A percentile compares a stretch with the other conserved stretches of the same genome.
phyloP scores from a whole-genome alignment of 208 protist genomes.

The Trypanosoma boissoni region DNA sequence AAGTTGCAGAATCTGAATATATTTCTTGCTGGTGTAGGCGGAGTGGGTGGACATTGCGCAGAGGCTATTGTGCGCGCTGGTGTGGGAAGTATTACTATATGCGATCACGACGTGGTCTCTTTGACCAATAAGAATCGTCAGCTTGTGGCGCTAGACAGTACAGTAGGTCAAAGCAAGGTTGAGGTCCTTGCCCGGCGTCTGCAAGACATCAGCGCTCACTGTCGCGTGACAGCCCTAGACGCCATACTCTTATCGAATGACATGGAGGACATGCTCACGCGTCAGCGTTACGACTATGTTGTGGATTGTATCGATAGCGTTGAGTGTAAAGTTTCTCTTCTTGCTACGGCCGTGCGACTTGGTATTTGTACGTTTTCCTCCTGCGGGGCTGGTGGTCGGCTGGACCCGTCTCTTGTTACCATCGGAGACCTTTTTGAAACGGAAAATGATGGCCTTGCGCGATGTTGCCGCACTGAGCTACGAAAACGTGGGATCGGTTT shows the following conservation, averaged over 20 bases:
- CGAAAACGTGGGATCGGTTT: slow-evolving; percentile 55
- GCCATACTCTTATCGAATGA: slow-evolving; percentile 66
- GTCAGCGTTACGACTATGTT: slow-evolving; percentile 79
- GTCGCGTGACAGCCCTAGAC: slow-evolving; percentile 66
- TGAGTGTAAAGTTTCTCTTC: slow-evolving; percentile 82
- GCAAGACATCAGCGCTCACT: slow-evolving; percentile 75
- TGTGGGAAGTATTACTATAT: slow-evolving; percentile 83
- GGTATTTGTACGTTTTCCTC: slow-evolving; percentile 68
- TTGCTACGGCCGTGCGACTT: slow-evolving; percentile 52
- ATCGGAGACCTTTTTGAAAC: slow-evolving; percentile 78
- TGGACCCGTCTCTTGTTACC: slow-evolving; percentile 64
- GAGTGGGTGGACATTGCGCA: slow-evolving; percentile 87
- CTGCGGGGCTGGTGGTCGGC: slow-evolving; percentile 77
- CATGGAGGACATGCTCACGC: slow-evolving; percentile 62
- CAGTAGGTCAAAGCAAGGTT: slow-evolving; percentile 86
- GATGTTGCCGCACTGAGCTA: slow-evolving; percentile 62
- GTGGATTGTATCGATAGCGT: slow-evolving; percentile 93
- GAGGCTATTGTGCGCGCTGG: slow-evolving; percentile 84
- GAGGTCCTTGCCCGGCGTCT: slow-evolving; percentile 67
- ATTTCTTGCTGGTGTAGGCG: slow-evolving; percentile 81
- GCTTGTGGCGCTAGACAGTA: slow-evolving; percentile 85
- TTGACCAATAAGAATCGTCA: slow-evolving; percentile 91
- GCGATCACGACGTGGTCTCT: slow-evolving; percentile 87
- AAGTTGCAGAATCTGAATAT: slow-evolving; percentile 60
- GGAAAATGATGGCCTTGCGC: slow-evolving; percentile 70